Evolutionary conservation across 1,284 basidiomycete species (phyloP).

Genomic region (Phylloboletellus chloephorus): DNA sequence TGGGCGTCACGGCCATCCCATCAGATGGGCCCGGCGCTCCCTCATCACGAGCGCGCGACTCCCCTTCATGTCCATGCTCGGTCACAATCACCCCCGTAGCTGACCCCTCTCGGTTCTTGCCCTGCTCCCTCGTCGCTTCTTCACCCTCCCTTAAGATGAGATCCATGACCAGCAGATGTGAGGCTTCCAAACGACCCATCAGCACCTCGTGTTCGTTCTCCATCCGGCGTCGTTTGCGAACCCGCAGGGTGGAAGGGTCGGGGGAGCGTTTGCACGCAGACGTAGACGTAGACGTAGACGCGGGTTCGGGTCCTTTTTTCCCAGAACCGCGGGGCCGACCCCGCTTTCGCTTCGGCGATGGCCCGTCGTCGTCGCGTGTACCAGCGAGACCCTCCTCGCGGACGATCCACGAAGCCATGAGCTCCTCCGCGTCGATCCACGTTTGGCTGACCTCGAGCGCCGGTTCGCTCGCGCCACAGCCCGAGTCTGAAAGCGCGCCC

Average conservation of each 20-base stretch:
- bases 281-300: background rate
- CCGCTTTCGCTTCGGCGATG: conserved; percentile 13
- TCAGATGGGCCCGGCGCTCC: background rate
- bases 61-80: conserved; percentile 6
- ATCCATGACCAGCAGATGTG: conserved; percentile 44
- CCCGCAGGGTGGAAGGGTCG: background rate
- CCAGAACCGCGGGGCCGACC: conserved; percentile 10
- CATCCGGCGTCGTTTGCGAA: conserved; percentile 20
- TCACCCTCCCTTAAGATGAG: conserved; percentile 35
- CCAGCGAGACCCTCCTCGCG: conserved; percentile 31
- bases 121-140: conserved; percentile 5
- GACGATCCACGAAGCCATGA: conserved; percentile 39
- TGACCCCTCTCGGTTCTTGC: conserved; percentile 12
- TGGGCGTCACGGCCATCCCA: background rate
- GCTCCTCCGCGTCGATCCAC: conserved; percentile 61
- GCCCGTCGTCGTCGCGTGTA: conserved; percentile 1
- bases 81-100: background rate
- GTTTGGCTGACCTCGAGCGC: conserved; percentile 56
- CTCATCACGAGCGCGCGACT: background rate
- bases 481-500: conserved; percentile 4
- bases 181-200: conserved; percentile 34
- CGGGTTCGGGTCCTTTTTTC: conserved; percentile 5
- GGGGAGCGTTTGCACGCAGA: background rate
- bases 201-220: conserved; percentile 24
- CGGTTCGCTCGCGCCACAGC: conserved; percentile 23